Base-by-base conservation (phyloP, 257 asterid species). In the Scutellaria barbata region DNA sequence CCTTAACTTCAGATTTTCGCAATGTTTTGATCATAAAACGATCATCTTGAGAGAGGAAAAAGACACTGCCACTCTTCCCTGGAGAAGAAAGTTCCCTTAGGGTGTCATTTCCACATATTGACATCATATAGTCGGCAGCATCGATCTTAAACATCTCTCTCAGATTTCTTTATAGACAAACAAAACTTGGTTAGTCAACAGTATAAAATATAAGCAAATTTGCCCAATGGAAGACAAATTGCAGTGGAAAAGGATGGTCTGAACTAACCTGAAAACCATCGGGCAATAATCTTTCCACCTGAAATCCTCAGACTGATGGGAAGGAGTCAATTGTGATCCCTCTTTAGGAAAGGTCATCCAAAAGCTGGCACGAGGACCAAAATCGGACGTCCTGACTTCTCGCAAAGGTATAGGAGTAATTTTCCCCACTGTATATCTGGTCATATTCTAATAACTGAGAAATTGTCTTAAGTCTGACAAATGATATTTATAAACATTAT, bases 231-330 rank as follows among this genome's bases (percentile, higher is more conserved):
- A 45, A 13, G 56, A 54, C 8, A 56, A 51, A 33, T 8, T 33
- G 10, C 10, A 43, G 33, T 10, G 43, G 18, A 68, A 64, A 42
- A 62, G 73, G 61, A 47, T 35, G 59, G 48, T 65, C 59, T 4
- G 52, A 42, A 67, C 88, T 17, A 68, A 93, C 99, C 98, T 89
- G 90, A 91, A 92, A 81, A 95, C 98, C 97, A 95, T 89, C 41
- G 99, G 99, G 83, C 99, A 92, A 63, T 92, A 95, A 79, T 90
- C 96, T 82, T 95, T 95, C 99, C 99, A 95, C 87, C 79, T 91
- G 85, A 95, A 95, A 88, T 89, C 98, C 17, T 92, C 99, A 9
- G 99, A 95, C 72, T 87, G 98, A 73, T 92, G 99, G 25, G 87
- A 69, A 51, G 99, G 99, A 55, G 99, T 89, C 79, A 92, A 69